Base-by-base conservation (phyloP, 306 rosid genomes). In the Corylus avellana region DNA sequence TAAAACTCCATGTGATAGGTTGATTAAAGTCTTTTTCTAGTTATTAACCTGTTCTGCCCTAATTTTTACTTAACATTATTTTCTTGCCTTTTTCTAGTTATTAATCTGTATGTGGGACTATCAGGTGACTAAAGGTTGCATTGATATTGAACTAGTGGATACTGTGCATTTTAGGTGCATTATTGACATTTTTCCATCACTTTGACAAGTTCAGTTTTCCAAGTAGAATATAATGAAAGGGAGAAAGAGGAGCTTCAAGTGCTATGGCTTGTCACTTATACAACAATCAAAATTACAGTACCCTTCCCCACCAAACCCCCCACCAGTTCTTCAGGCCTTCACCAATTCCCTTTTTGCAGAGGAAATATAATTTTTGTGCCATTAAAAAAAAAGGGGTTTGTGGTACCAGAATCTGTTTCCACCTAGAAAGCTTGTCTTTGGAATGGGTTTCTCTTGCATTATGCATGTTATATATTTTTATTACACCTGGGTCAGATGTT, bases 1-100 rank as follows among this genome's bases (percentile, higher is more conserved):
- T 86, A 85, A 90, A 91, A 80, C 97, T 93, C 76, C 98, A 91
- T 87, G 97, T 91, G 79, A 93, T 91, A 90, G 98, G 98, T 93
- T 73, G 87, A 79, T 76, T 73, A 42, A 51, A 78, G 63, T 80
- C 61, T 42, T 74, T 48, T 22, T 81, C 66, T 64, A 75, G 58
- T 76, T 50, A 22, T 78, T 79, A 18, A 79, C 5, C 18, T 27
- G 47, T 67, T 62, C 70, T 39, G 8, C n/a, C 69, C 39, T 20
- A 17, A 58, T 51, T 48, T 64, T 58, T 85, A 68, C 83, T 22
- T 42, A 47, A 14, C 47, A 2, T 79, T 51, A 4, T 8, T 8
- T 9, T 55, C 14, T 70, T 75, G 20, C 22, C 22, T 48, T 74
- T 18, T 18, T 78, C 35, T 32, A 32, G 35, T 32, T 32, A 32